Evolutionary conservation across 2,329 filamentous ascomycete genomes (phyloP), one percentile per base, ranked within the genome.

Genomic region (Aureobasidium sp.): DNA sequence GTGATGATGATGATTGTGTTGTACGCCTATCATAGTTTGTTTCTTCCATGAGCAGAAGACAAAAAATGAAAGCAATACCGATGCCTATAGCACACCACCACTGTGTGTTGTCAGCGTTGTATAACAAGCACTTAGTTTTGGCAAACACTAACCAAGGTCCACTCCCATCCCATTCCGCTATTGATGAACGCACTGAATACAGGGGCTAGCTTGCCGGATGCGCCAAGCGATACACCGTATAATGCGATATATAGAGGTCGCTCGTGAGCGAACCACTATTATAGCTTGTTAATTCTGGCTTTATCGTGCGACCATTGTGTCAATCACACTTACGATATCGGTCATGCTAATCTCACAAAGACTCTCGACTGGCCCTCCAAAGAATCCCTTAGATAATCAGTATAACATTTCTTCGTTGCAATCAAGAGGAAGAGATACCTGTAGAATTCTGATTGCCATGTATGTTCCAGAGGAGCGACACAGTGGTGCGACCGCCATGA

Each of bases 21-120:
- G 44, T 25, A 15, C 3, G 37, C 17, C 64, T 47, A 45, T 66
- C 64, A 62, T 79, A 84, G 68, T 82, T 85, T 5, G 83, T 84
- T 69, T 86, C 83, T 70, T 86, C 84, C 75, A 84, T 79, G 69
- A 81, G 78, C 67, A 86, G 81, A 71, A 84, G 84, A 2, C 81
- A 71, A 64, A 83, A 76, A 25, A 85, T 66, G 41, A 81, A 79
- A 17, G 72, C 75, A 1, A 79, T 70, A 1, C 72, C 81, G 3
- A 73, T 69, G 65, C 85, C 77, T 36, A 86, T 84, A 7, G 82
- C 80, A 42, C 78, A 79, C 75, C 81, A 84, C 67, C 80, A 78
- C 71, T 59, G 29, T 27, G 8, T 17, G 6, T 39, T 15, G 34
- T 59, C 44, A 63, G 61, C 31, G 15, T 48, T 17, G 12, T 15